Evolutionary conservation across 768 basidiomycete species (phyloP), one percentile per base, ranked within the genome.

Genomic region (Erythrobasidium yunnanense): DNA sequence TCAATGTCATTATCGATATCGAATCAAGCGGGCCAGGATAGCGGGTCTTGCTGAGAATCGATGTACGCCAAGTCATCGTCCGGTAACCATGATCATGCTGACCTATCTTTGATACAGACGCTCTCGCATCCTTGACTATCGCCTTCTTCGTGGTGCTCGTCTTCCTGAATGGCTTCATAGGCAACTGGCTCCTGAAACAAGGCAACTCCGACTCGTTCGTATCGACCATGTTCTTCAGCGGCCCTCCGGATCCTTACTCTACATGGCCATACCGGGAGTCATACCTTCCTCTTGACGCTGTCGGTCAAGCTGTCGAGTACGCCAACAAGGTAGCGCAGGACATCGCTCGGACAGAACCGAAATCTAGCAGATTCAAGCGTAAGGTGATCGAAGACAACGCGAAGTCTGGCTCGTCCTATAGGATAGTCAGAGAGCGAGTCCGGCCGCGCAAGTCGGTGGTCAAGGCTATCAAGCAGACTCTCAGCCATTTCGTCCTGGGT

Each of bases 271-370:
- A 63, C 22, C 5, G 60, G 8, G 60, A 63, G 20, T 20, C 22
- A 17, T 30, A 25, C 15, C 22, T 63, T 15, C 60, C 60, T 6
- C 30, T 63, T 6, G 60, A 63, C 29, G 60, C 60, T 23, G 49
- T 63, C 42, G 60, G 60, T 7, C 49, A 49, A 63, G 60, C 60
- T 33, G 60, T 63, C n/a, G 60, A 63, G 32, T 22, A 50, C 23
- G 60, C 60, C 3, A 29, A 20, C 17, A 49, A 51, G 30, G 60
- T 63, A 49, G 60, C 60, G 13, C 47, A 51, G 52, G 49, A 46
- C 22, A n/a, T 58, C 25, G 23, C 27, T 5, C 30, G n/a, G 2
- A 7, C 25, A 22, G 38, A 33, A 33, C 4, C 13, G 35, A 55
- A 20, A 15, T 13, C 5, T 4, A 29, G 38, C 11, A 29, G 22